Percentiles rank a stretch among this genome's conserved stretches.
phyloP scores from a whole-genome alignment of 345 rosid genomes.

The Lumnitzera littorea region DNA sequence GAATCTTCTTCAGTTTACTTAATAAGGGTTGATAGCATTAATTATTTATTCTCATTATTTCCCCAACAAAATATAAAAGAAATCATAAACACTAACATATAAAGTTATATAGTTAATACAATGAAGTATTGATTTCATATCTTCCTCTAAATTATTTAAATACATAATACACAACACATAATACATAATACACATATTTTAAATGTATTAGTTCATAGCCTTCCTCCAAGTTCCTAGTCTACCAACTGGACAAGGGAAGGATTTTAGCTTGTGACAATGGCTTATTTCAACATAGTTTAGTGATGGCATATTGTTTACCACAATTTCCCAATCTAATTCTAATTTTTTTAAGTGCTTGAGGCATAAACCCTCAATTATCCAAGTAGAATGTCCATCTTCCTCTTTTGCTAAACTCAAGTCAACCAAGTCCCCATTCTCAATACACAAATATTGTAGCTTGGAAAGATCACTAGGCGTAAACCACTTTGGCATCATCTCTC shows the following conservation, averaged over 20 bases:
- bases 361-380: constrained; percentile 1
- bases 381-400: not conserved
- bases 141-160: too few species aligned
- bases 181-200: too few species aligned
- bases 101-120: too few species aligned
- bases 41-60: too few species aligned
- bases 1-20: too few species aligned
- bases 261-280: not conserved
- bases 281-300: not conserved
- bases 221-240: not conserved
- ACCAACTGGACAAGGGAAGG: not conserved
- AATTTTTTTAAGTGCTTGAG: not conserved
- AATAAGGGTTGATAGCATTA: too few species aligned
- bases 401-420: not conserved
- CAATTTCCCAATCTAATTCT: not conserved
- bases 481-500: not conserved
- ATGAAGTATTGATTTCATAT: too few species aligned
- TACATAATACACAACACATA: too few species aligned
- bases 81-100: too few species aligned
- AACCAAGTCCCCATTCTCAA: constrained; percentile 2
- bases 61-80: too few species aligned
- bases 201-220: not conserved
- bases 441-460: not conserved
- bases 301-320: not conserved
- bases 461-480: not conserved